Percentiles rank a stretch among this genome's conserved stretches.
Evolutionary conservation across 768 basidiomycete genomes (phyloP).

Genomic region (Lentinula raphanica): DNA sequence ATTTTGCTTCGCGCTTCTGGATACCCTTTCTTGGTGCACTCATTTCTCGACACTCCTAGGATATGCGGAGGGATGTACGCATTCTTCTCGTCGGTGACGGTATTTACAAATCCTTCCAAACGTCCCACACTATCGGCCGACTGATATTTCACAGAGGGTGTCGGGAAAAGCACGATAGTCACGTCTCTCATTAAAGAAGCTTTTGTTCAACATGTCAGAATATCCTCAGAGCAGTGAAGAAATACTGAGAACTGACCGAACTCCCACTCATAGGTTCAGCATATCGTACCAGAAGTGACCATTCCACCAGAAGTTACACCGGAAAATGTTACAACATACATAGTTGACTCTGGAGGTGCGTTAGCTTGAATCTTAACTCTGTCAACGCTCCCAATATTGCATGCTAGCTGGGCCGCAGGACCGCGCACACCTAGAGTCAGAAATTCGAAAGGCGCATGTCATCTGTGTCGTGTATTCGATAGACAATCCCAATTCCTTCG

Average conservation of each 20-base stretch:
- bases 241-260: not conserved
- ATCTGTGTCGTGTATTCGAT: conserved; percentile 97
- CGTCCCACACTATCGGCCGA: conserved; percentile 4
- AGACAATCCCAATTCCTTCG: conserved; percentile 94
- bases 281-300: conserved; percentile 93
- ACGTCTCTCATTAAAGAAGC: conserved; percentile 96
- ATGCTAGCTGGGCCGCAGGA: conserved; percentile 77
- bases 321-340: conserved; percentile 96
- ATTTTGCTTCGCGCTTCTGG: not conserved
- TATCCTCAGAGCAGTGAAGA: not conserved
- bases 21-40: conserved; percentile 1
- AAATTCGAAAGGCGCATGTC: conserved; percentile 96
- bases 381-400: conserved; percentile 9
- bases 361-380: conserved; percentile 10
- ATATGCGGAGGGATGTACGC: conserved; percentile 88
- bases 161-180: conserved; percentile 96
- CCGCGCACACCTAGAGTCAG: conserved; percentile 83
- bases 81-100: conserved; percentile 94
- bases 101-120: conserved; percentile 29
- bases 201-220: conserved; percentile 78
- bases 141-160: conserved; percentile 62
- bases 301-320: conserved; percentile 97
- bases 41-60: conserved; percentile 10
- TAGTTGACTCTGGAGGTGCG: conserved; percentile 94
- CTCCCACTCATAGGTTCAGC: conserved; percentile 67